phyloP scores from a whole-genome alignment of 495 filamentous ascomycete species.

The Halenospora varia region DNA sequence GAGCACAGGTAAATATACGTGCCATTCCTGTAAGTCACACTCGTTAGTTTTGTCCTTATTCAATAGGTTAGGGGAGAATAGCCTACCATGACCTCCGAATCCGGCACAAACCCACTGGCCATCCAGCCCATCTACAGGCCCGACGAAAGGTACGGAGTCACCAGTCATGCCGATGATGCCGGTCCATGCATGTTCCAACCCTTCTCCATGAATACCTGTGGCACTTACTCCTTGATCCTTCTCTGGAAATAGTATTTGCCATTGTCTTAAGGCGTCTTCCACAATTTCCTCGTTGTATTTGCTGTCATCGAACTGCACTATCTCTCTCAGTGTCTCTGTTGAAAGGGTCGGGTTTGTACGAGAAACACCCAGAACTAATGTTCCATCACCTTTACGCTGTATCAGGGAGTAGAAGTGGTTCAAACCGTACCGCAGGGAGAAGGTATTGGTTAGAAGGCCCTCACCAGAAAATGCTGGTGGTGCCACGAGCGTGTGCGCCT shows the following conservation, averaged over 20 bases:
- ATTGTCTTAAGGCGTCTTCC: conserved; percentile 20
- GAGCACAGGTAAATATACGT: conserved; percentile 29
- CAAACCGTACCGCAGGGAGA: conserved; percentile 27
- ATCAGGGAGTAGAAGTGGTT: conserved; percentile 21
- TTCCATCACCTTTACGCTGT: conserved; percentile 26
- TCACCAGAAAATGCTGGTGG: conserved; percentile 12
- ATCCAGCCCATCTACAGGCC: conserved; percentile 13
- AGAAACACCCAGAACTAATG: conserved; percentile 26
- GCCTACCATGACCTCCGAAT: conserved; percentile 29
- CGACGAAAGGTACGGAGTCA: conserved; percentile 28
- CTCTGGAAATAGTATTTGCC: conserved; percentile 18
- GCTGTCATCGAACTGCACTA: conserved; percentile 19
- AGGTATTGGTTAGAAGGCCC: conserved; percentile 19
- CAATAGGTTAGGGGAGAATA: neutral
- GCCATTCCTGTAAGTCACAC: conserved; percentile 22
- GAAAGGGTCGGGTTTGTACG: conserved; percentile 24
- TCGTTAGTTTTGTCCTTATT: neutral
- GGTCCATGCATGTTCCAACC: conserved; percentile 27
- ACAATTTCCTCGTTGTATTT: conserved; percentile 23
- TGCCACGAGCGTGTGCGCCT: conserved; percentile 27
- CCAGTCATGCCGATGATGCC: conserved; percentile 31
- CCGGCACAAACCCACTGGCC: conserved; percentile 30
- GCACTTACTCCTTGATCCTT: neutral
- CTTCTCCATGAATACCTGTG: conserved; percentile 16
- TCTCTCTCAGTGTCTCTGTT: conserved; percentile 4